A percentile compares a stretch with the other conserved stretches of the same genome.
Evolutionary conservation across 2,329 filamentous ascomycete genomes (phyloP).

Genomic region (Fusarium chuoi): DNA sequence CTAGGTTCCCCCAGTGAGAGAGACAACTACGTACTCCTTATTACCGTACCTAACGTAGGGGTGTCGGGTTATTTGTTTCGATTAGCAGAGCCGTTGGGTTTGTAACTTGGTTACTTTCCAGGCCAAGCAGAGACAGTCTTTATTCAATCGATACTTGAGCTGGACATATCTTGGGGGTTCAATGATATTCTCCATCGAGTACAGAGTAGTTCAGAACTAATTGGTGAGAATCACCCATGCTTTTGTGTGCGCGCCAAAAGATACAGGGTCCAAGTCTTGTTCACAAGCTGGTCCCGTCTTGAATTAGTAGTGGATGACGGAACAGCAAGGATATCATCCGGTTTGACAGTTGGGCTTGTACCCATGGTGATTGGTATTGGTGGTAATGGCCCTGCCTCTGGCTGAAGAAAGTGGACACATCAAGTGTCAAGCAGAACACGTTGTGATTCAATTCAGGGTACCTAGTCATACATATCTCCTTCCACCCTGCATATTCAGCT

Average conservation of each 20-base stretch:
- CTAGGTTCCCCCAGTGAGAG: not conserved
- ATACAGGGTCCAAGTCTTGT: slow-evolving; percentile 39
- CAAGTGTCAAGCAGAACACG: slow-evolving; percentile 11
- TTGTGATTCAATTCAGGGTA: slow-evolving; percentile 25
- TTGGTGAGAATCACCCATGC: slow-evolving; percentile 12
- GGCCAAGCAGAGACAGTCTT: not conserved
- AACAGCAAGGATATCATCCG: slow-evolving; percentile 32
- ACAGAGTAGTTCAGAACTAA: not conserved
- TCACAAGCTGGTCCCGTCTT: slow-evolving; percentile 31
- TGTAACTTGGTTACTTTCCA: not conserved
- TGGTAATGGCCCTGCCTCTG: not conserved
- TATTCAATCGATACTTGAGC: not conserved
- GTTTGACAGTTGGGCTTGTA: slow-evolving; percentile 30
- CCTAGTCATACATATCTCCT: not conserved
- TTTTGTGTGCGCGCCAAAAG: slow-evolving; percentile 28
- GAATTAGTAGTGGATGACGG: slow-evolving; percentile 29
- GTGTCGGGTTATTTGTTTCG: not conserved
- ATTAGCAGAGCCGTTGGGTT: not conserved
- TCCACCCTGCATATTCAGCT: slow-evolving; percentile 12
- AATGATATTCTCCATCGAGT: not conserved
- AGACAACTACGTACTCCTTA: not conserved
- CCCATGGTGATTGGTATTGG: not conserved
- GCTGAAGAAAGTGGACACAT: not conserved
- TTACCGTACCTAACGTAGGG: not conserved
- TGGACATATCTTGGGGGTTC: not conserved